A percentile compares a stretch with the other conserved stretches of the same genome.
Evolutionary conservation across 768 basidiomycete species (phyloP).

Genomic region (Krasilnikovozyma curviuscula): DNA sequence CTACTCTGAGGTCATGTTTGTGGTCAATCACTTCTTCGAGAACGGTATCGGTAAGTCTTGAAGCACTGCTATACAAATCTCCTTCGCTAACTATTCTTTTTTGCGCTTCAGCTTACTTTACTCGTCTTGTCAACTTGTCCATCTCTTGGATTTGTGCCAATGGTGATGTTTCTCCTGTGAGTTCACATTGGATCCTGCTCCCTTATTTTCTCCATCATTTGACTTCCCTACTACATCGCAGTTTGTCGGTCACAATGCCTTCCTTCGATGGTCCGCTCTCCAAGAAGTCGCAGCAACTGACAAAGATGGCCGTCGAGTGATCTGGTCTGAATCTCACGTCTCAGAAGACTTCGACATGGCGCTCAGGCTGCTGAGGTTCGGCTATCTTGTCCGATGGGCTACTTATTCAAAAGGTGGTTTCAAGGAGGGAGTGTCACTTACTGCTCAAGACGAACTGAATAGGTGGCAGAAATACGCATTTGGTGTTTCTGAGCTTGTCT

Average conservation of each 20-base stretch:
- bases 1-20: conserved; percentile 77
- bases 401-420: conserved; percentile 69
- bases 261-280: conserved; percentile 70
- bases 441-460: conserved; percentile 75
- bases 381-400: conserved; percentile 35
- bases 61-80: no score
- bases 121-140: conserved; percentile 48
- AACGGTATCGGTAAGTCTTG: no score
- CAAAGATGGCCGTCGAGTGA: conserved; percentile 4
- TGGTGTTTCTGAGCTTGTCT: conserved; percentile 37
- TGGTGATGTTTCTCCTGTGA: conserved; percentile 18
- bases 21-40: conserved; percentile 71
- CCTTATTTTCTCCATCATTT: neutral
- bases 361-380: conserved; percentile 43
- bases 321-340: conserved; percentile 11
- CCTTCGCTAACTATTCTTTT: no score
- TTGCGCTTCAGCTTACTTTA: conserved; percentile 71
- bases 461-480: conserved; percentile 56
- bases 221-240: conserved; percentile 18
- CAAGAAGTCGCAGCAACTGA: conserved; percentile 39
- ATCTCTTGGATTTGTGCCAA: conserved; percentile 22
- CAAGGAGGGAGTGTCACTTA: conserved; percentile 79
- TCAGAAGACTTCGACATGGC: conserved; percentile 12
- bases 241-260: conserved; percentile 41
- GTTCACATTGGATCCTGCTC: no score